Conservation (phyloP, 2,329 filamentous ascomycete species). For the Conoideocrella luteorostrata region DNA sequence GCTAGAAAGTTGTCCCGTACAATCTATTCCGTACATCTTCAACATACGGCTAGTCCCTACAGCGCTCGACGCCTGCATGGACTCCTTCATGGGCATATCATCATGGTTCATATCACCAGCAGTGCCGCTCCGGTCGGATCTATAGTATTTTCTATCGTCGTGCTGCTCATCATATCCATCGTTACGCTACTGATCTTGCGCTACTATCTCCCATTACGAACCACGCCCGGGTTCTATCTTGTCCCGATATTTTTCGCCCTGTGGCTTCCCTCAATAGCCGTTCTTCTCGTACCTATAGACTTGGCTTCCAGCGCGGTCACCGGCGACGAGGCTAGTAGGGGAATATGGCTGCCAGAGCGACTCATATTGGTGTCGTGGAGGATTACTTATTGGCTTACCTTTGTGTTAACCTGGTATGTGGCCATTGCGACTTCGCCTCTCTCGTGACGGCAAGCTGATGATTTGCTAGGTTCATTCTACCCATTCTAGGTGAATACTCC, state of each 20-base stretch:
- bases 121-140: conserved; percentile 66
- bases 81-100: conserved; percentile 22
- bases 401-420: conserved; percentile 80
- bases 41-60: too few relatives aligned
- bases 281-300: conserved; percentile 91
- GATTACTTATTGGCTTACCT: conserved; percentile 96
- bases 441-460: neutral
- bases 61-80: conserved; percentile 18
- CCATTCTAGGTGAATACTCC: conserved; percentile 87
- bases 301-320: conserved; percentile 77
- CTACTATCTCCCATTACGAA: conserved; percentile 83
- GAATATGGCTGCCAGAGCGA: conserved; percentile 78
- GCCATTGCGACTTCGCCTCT: neutral
- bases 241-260: conserved; percentile 95
- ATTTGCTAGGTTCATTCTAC: conserved; percentile 68
- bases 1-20: neutral
- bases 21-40: neutral
- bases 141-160: conserved; percentile 66
- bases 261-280: conserved; percentile 82
- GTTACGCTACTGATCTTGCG: conserved; percentile 79
- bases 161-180: conserved; percentile 67
- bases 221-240: conserved; percentile 82
- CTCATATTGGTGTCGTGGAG: conserved; percentile 85
- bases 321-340: conserved; percentile 63
- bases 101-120: conserved; percentile 45